Base-by-base conservation (phyloP, 1,139 yeast species). In the Zygotorulaspora mrakii region DNA sequence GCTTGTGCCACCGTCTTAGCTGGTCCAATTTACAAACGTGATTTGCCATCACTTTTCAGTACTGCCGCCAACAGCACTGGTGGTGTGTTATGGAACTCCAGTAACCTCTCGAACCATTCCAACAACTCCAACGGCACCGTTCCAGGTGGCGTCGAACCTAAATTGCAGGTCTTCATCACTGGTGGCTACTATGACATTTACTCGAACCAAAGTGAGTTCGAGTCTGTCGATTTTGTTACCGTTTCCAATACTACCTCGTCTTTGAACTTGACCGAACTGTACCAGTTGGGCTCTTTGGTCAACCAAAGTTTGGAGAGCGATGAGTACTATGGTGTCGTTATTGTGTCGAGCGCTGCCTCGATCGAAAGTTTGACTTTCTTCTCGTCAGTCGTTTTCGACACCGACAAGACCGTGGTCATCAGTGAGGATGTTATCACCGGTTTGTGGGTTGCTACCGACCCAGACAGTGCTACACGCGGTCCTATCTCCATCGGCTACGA, bases 361-460 rank as follows among this genome's bases (percentile, higher is more conserved):
- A 33, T 57, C 22, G 62, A 55, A 40, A 42, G 55, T 25, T 45
- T 58, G 27, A 55, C 61, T 27, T 57, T 59, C 55, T 57, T 57
- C 45, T 41, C 55, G 32, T 48, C 57, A 23, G 35, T 56, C 13
- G 46, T 57, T 25, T 46, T 53, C 30, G 51, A 55, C 48, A 43
- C 55, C 18, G 40, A 47, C 30, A 52, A 53, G 44, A 51, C 59
- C 33, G 46, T 59, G 28, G 57, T 59, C 21, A 52, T 59, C 37
- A 36, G 53, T 29, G 49, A 50, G 14, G 53, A 53, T 38, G 45
- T 45, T 5, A 37, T 43, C n/a, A 35, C 46, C 17, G 62, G 54
- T 26, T 31, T 49, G n/a, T 22, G 44, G 16, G 61, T 57, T 16
- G 61, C 62, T 20, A 46, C 47, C 33, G 43, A 48, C 31, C 41